A percentile compares a stretch with the other conserved stretches of the same genome.
Conservation (phyloP, 495 filamentous ascomycete genomes). For the Articulospora tetracladia region DNA sequence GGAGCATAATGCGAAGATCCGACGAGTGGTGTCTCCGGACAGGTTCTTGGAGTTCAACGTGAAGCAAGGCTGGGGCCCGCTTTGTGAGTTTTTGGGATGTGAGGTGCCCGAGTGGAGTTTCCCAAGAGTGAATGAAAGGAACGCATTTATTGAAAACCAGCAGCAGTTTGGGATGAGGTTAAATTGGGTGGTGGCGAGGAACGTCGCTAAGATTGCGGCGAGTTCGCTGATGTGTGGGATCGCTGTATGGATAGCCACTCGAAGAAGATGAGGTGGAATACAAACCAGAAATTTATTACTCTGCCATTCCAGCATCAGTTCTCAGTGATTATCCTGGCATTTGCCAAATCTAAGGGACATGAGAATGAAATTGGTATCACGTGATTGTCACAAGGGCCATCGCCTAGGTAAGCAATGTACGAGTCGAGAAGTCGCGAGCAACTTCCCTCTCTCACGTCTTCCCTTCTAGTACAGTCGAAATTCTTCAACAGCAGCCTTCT, state of each 20-base stretch:
- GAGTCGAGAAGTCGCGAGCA: no score
- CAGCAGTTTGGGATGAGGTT: neutral
- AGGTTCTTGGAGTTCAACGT: slow-evolving; percentile 38
- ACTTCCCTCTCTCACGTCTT: no score
- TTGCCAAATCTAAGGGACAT: no score
- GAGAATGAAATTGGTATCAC: no score
- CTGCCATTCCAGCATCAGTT: no score
- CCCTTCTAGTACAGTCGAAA: no score
- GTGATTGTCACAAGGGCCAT: no score
- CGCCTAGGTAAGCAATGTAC: no score
- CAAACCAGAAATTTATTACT: neutral
- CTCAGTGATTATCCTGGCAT: no score
- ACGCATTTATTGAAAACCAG: slow-evolving; percentile 1
- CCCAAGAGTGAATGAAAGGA: slow-evolving; percentile 8
- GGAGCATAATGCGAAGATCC: slow-evolving; percentile 26
- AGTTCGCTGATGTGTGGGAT: neutral
- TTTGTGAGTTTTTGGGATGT: slow-evolving; percentile 37
- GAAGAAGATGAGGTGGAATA: neutral
- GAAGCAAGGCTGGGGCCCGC: slow-evolving; percentile 42
- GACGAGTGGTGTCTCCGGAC: slow-evolving; percentile 28
- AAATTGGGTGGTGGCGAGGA: neutral
- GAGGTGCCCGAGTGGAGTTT: slow-evolving; percentile 4
- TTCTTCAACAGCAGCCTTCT: no score
- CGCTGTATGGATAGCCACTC: neutral
- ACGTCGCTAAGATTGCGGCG: neutral